Evolutionary conservation across 495 filamentous ascomycete genomes (phyloP).

Genomic region (Talaromyces trachyspermus): DNA sequence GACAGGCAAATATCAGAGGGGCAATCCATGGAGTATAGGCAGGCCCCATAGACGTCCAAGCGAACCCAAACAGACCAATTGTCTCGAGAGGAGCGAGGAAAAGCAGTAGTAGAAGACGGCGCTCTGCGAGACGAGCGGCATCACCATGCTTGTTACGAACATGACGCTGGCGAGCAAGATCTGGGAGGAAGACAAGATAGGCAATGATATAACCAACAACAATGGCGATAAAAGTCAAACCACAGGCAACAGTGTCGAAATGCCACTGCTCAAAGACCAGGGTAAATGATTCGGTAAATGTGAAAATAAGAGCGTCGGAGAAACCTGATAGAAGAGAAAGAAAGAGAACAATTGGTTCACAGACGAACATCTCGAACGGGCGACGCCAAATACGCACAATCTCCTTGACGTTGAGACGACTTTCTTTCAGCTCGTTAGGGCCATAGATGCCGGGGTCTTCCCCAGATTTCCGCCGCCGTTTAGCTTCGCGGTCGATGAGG

Average conservation of each 20-base stretch:
- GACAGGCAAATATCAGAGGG: slow-evolving; percentile 47
- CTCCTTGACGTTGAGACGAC: slow-evolving; percentile 45
- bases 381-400: slow-evolving; percentile 57
- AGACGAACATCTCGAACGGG: slow-evolving; percentile 72
- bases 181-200: slow-evolving; percentile 57
- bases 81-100: slow-evolving; percentile 58
- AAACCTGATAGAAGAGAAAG: slow-evolving; percentile 70
- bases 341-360: slow-evolving; percentile 67
- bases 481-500: slow-evolving; percentile 59
- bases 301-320: slow-evolving; percentile 74
- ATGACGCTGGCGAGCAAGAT: slow-evolving; percentile 46
- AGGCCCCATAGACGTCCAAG: slow-evolving; percentile 57
- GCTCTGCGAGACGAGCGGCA: slow-evolving; percentile 47
- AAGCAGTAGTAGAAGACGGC: slow-evolving; percentile 48
- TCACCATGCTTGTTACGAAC: slow-evolving; percentile 39
- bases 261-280: slow-evolving; percentile 61
- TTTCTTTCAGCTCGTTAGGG: slow-evolving; percentile 49
- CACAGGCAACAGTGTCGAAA: slow-evolving; percentile 47
- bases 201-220: slow-evolving; percentile 59
- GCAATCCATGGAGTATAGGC: slow-evolving; percentile 54
- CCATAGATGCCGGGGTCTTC: slow-evolving; percentile 51
- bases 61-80: slow-evolving; percentile 63
- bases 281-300: slow-evolving; percentile 61
- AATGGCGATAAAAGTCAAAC: slow-evolving; percentile 58
- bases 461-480: slow-evolving; percentile 52